phyloP scores from a whole-genome alignment of 495 filamentous ascomycete species.

The Aspergillus avenaceus region DNA sequence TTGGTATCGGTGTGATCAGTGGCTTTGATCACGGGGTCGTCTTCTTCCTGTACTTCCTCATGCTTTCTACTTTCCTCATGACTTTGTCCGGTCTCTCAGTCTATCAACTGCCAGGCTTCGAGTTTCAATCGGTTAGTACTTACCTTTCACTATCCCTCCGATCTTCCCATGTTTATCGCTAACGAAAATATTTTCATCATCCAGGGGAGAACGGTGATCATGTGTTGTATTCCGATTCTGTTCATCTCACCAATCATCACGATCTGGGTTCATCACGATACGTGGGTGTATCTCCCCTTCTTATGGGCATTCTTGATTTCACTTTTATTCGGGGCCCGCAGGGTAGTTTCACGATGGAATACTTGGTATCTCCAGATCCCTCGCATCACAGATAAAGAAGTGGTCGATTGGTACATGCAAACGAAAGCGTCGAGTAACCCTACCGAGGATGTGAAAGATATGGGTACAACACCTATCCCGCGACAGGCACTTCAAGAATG shows the following conservation, averaged over 20 bases:
- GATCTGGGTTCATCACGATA: constrained; percentile 41
- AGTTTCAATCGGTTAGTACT: constrained; percentile 37
- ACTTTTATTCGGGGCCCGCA: constrained; percentile 41
- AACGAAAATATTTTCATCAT: too few species aligned
- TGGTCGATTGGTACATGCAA: constrained; percentile 13
- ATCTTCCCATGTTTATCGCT: too few species aligned
- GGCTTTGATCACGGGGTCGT: constrained; percentile 40
- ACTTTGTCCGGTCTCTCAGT: constrained; percentile 49
- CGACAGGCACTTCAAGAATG: constrained; percentile 10
- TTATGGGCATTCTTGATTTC: constrained; percentile 42
- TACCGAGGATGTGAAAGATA: constrained; percentile 6
- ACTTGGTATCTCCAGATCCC: constrained; percentile 45
- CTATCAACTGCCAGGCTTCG: constrained; percentile 51
- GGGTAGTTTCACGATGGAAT: constrained; percentile 44
- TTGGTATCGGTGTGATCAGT: constrained; percentile 37
- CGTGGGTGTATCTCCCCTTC: constrained; percentile 42
- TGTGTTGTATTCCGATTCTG: constrained; percentile 42
- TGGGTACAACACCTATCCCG: constrained; percentile 3
- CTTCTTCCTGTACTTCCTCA: constrained; percentile 46
- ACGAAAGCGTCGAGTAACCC: neutral
- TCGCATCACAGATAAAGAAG: constrained; percentile 17
- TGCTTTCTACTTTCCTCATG: constrained; percentile 49
- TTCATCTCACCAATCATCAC: constrained; percentile 46
- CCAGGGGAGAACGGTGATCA: constrained; percentile 37
- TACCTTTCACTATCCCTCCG: neutral